Conservation (phyloP, 192 early-diverging fungal genomes). For the Thamnidium elegans region DNA sequence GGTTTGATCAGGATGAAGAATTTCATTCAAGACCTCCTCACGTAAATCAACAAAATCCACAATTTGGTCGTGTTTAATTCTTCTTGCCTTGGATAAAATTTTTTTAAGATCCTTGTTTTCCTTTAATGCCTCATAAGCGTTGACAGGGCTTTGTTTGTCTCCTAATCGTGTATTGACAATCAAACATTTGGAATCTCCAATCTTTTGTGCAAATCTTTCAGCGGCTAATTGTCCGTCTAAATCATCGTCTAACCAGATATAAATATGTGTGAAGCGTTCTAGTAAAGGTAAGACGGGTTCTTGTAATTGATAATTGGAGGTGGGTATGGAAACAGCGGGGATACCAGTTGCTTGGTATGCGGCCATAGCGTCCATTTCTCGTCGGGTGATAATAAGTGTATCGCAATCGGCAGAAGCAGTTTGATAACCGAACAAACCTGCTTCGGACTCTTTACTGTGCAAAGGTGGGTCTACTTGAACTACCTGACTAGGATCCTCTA, state of each 20-base stretch:
- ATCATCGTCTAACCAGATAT: conserved; percentile 69
- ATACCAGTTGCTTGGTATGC: conserved; percentile 65
- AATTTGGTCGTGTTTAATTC: conserved; percentile 63
- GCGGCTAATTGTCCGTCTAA: conserved; percentile 59
- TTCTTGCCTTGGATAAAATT: conserved; percentile 46
- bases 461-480: conserved; percentile 52
- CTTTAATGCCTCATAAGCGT: conserved; percentile 51
- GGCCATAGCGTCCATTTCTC: conserved; percentile 66
- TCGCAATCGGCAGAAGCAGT: conserved; percentile 38
- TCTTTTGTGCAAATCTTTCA: conserved; percentile 56
- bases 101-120: conserved; percentile 36
- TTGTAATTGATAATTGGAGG: conserved; percentile 53
- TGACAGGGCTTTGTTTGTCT: conserved; percentile 45
- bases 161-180: conserved; percentile 49
- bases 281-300: conserved; percentile 55
- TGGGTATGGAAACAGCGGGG: conserved; percentile 56
- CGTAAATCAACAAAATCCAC: conserved; percentile 57
- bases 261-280: conserved; percentile 62
- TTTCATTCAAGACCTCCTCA: conserved; percentile 62
- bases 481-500: conserved; percentile 28
- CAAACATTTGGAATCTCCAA: conserved; percentile 62
- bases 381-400: conserved; percentile 54
- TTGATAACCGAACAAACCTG: conserved; percentile 67
- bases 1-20: conserved; percentile 62
- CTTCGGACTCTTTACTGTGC: conserved; percentile 6